Evolutionary conservation across 176 grass and related monocot genomes (phyloP).

Genomic region (Puccinellia tenuiflora): DNA sequence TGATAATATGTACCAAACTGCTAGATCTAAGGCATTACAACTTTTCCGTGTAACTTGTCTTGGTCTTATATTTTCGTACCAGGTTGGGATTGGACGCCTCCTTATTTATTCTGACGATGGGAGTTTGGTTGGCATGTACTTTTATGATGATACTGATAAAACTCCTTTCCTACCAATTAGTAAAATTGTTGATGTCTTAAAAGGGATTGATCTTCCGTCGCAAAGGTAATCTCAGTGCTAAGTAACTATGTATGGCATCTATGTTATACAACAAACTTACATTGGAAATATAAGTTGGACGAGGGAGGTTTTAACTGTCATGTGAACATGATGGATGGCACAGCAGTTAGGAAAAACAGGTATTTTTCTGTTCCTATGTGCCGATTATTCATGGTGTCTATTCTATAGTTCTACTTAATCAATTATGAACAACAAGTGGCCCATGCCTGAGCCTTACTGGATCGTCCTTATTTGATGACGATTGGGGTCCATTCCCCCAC

Average conservation of each 20-base stretch:
- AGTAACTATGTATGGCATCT: too few relatives aligned
- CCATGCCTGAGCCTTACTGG: too few relatives aligned
- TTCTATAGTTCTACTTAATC: too few relatives aligned
- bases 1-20: neutral
- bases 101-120: constrained; percentile 10
- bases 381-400: too few relatives aligned
- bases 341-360: neutral
- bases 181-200: neutral
- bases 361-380: too few relatives aligned
- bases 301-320: neutral
- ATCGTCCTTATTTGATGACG: too few relatives aligned
- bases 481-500: too few relatives aligned
- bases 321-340: neutral
- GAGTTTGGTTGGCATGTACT: constrained; percentile 13
- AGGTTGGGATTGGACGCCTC: constrained; percentile 3
- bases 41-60: neutral
- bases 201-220: neutral
- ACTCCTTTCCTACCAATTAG: neutral
- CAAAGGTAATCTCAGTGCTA: too few relatives aligned
- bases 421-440: too few relatives aligned
- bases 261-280: too few relatives aligned
- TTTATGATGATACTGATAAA: neutral
- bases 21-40: neutral
- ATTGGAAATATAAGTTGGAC: neutral
- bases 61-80: neutral